Percentiles rank a stretch among this genome's conserved stretches.
Conservation (phyloP, 2,329 filamentous ascomycete species). For the Lomentospora prolificans region DNA sequence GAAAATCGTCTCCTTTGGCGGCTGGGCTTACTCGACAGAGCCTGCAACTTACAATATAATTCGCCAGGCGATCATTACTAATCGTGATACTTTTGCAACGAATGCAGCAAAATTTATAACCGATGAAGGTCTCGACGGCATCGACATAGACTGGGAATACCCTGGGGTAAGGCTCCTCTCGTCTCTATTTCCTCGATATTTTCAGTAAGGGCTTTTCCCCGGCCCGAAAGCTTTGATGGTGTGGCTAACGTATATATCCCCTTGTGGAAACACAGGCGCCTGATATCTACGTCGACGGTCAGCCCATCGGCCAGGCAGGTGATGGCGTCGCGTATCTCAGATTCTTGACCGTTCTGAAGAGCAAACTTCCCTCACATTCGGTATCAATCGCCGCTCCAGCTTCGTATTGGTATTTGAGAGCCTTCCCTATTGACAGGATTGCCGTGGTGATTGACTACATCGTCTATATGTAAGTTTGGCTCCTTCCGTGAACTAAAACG, state of each 20-base stretch:
- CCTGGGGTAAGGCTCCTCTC: constrained; percentile 17
- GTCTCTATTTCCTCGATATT: not conserved
- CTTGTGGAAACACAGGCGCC: constrained; percentile 16
- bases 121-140: constrained; percentile 18
- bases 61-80: constrained; percentile 19
- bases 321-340: constrained; percentile 21
- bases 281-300: constrained; percentile 4
- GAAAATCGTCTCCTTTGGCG: constrained; percentile 27
- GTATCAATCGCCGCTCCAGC: not conserved
- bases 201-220: not conserved
- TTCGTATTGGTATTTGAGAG: not conserved
- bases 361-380: constrained; percentile 11
- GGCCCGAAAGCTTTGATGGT: not conserved
- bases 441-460: not conserved
- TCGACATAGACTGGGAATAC: constrained; percentile 25
- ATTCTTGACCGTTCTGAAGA: constrained; percentile 18
- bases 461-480: not conserved
- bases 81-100: constrained; percentile 20
- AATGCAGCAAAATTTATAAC: constrained; percentile 22
- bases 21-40: constrained; percentile 27
- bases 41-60: constrained; percentile 22
- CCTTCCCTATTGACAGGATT: not conserved
- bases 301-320: constrained; percentile 11
- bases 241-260: constrained; percentile 13
- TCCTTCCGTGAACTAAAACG: not conserved